phyloP scores from a whole-genome alignment of 202 grass and related monocot genomes.

The Carex arenaria region DNA sequence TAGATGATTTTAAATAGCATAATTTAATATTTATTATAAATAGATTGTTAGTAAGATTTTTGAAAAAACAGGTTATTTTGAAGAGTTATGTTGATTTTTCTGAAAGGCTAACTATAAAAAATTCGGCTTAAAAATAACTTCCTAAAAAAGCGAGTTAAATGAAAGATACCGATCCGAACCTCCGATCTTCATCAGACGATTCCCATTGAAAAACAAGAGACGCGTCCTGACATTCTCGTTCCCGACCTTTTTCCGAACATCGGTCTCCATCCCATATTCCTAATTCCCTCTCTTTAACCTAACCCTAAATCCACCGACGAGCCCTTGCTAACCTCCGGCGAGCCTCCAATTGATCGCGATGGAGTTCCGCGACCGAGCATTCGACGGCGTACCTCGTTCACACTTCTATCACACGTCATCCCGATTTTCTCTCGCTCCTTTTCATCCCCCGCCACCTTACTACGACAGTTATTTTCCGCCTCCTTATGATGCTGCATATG shows the following conservation, averaged over 20 bases:
- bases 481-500: background rate
- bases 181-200: background rate
- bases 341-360: constrained; percentile 1
- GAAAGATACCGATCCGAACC: background rate
- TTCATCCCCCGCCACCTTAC: background rate
- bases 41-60: too few species aligned
- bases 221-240: too few species aligned
- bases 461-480: background rate
- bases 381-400: background rate
- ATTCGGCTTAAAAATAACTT: too few species aligned
- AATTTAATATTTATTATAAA: too few species aligned
- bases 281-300: background rate
- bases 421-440: background rate
- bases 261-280: background rate
- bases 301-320: background rate
- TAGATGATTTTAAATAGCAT: too few species aligned
- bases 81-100: too few species aligned
- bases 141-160: too few species aligned
- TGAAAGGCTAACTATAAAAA: too few species aligned
- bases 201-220: background rate
- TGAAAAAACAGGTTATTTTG: too few species aligned
- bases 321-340: background rate
- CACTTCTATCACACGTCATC: background rate
- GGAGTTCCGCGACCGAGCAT: constrained; percentile 35
- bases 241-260: too few species aligned